These are phyloP conservation scores for Cercospora sp. DNA, from an alignment of 2,329 filamentous ascomycete genomes.

Conservation along the genomic window DNA sequence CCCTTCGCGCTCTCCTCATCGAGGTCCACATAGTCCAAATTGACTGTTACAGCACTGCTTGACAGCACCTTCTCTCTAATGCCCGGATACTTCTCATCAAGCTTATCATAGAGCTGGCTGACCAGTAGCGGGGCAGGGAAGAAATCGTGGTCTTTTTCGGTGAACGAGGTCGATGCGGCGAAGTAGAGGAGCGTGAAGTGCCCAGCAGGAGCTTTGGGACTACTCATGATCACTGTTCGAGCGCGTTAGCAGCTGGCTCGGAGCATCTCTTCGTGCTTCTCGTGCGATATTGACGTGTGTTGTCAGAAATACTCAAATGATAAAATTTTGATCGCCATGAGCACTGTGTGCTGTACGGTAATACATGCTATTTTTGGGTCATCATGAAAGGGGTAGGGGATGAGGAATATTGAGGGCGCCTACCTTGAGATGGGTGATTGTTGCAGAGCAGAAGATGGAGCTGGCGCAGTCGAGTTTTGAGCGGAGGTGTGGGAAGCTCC, in stretches of 20 bases:
- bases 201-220: conserved; percentile 56
- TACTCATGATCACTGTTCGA: conserved; percentile 38
- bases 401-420: not conserved
- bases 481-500: not conserved
- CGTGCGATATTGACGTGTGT: not conserved
- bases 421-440: conserved; percentile 1
- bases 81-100: conserved; percentile 70
- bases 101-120: conserved; percentile 61
- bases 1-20: conserved; percentile 50
- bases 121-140: conserved; percentile 67
- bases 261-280: not conserved
- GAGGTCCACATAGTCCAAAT: conserved; percentile 77
- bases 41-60: conserved; percentile 76
- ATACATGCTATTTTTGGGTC: conserved; percentile 16
- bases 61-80: conserved; percentile 68
- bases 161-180: conserved; percentile 71
- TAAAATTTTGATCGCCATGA: conserved; percentile 18
- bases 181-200: conserved; percentile 83
- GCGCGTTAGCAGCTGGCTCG: conserved; percentile 3
- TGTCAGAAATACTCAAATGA: conserved; percentile 20
- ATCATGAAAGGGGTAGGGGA: conserved; percentile 7
- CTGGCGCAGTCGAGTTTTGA: conserved; percentile 5
- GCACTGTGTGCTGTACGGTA: conserved; percentile 17
- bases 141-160: conserved; percentile 65
- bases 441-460: conserved; percentile 9